Percentiles rank a stretch among this genome's conserved stretches.
These are phyloP conservation scores for Cordyceps cateniannulata DNA, from an alignment of 2,329 filamentous ascomycete genomes.

Conservation along the genomic window DNA sequence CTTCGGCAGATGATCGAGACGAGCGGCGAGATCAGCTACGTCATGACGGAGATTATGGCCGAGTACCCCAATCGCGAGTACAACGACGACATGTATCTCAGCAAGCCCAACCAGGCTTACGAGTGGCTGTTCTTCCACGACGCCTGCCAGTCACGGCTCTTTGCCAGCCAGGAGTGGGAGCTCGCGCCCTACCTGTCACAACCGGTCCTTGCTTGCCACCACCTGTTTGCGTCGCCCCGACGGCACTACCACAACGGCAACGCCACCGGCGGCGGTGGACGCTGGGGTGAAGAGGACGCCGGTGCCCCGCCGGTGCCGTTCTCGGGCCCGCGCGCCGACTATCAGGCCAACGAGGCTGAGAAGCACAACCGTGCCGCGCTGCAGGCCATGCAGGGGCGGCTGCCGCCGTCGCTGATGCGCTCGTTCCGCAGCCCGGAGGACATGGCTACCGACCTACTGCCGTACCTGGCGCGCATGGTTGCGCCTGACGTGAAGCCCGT, in stretches of 20 bases:
- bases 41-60: conserved; percentile 77
- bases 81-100: conserved; percentile 87
- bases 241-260: conserved; percentile 30
- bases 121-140: conserved; percentile 98
- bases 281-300: conserved; percentile 40
- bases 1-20: conserved; percentile 72
- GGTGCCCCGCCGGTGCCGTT: conserved; percentile 60
- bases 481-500: conserved; percentile 89
- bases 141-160: conserved; percentile 69
- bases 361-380: conserved; percentile 73
- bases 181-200: conserved; percentile 80
- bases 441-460: conserved; percentile 75
- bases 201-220: conserved; percentile 81
- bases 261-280: conserved; percentile 35
- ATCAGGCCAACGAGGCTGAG: conserved; percentile 69
- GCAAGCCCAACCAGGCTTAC: conserved; percentile 80
- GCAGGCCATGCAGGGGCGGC: conserved; percentile 62
- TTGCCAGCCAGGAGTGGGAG: conserved; percentile 87
- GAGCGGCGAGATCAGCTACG: conserved; percentile 69
- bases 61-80: conserved; percentile 82
- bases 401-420: conserved; percentile 65
- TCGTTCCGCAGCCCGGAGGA: conserved; percentile 74
- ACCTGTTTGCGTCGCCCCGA: conserved; percentile 74
- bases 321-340: conserved; percentile 75
- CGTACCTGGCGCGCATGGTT: conserved; percentile 76